Percentiles rank a stretch among this genome's conserved stretches.
These are phyloP conservation scores for Plasmodium berghei DNA, from an alignment of 169 alveolate genomes.

Conservation along the genomic window DNA sequence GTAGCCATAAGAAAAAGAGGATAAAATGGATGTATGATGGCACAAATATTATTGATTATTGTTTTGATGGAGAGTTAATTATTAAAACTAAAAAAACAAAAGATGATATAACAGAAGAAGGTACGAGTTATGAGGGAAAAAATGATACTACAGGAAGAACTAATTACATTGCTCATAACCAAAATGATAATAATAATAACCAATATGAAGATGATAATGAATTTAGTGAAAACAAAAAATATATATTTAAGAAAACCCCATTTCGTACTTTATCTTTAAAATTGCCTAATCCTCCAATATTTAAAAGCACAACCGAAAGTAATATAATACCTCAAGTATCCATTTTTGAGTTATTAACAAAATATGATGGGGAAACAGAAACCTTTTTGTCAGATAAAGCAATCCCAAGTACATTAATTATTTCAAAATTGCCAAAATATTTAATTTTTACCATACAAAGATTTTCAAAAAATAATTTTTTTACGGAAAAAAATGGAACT, in stretches of 20 bases:
- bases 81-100: constrained; percentile 58
- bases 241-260: constrained; percentile 51
- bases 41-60: constrained; percentile 56
- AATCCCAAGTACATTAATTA: constrained; percentile 73
- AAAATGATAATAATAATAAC: background rate
- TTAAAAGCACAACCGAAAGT: constrained; percentile 93
- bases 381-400: constrained; percentile 81
- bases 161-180: background rate
- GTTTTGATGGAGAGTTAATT: constrained; percentile 72
- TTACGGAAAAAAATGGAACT: constrained; percentile 99
- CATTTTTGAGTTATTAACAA: constrained; percentile 92
- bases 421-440: constrained; percentile 92
- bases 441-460: constrained; percentile 94
- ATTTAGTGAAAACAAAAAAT: constrained; percentile 75
- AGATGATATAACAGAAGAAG: constrained; percentile 1
- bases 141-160: background rate
- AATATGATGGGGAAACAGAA: constrained; percentile 96
- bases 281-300: constrained; percentile 94
- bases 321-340: constrained; percentile 94
- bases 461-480: constrained; percentile 95
- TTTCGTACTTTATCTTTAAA: constrained; percentile 82
- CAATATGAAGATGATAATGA: constrained; percentile 18
- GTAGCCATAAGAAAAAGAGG: constrained; percentile 19
- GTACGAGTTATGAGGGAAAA: background rate
- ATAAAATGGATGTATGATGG: constrained; percentile 46